phyloP scores from a whole-genome alignment of 106 monocot species.

The Amphibolis antarctica region DNA sequence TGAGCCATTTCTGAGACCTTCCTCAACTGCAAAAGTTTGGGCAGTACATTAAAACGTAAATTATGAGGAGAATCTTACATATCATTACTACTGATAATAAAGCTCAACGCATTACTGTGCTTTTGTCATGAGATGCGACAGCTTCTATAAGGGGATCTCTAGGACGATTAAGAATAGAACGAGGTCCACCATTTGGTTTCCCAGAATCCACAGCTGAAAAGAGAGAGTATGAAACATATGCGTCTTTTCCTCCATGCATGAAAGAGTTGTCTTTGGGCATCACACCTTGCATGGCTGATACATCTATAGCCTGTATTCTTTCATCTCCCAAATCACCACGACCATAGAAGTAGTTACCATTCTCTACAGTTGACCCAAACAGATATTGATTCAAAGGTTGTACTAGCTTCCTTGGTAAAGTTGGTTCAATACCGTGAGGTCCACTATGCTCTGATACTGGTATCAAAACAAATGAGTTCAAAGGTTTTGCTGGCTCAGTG shows the following conservation, averaged over 20 bases:
- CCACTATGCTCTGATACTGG: conserved; percentile 8
- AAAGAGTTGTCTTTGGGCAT: conserved; percentile 25
- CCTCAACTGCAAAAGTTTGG: conserved; percentile 52
- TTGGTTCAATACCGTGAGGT: not conserved
- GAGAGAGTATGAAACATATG: conserved; percentile 18
- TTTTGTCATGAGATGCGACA: conserved; percentile 93
- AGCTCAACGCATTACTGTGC: conserved; percentile 37
- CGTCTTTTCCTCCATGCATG: conserved; percentile 21
- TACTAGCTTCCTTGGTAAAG: not conserved
- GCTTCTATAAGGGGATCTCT: conserved; percentile 91
- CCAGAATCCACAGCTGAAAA: conserved; percentile 25
- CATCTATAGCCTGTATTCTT: conserved; percentile 20
- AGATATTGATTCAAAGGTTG: conserved; percentile 20
- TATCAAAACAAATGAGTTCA: not conserved
- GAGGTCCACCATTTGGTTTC: conserved; percentile 22
- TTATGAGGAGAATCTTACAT: not conserved
- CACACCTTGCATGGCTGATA: conserved; percentile 15
- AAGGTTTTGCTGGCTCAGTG: conserved; percentile 1
- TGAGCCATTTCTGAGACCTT: conserved; percentile 64
- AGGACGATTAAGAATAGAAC: conserved; percentile 66
- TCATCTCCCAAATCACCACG: conserved; percentile 22
- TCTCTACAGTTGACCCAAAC: conserved; percentile 4
- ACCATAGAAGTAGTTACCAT: conserved; percentile 12
- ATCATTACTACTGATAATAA: not conserved
- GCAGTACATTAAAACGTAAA: not conserved